Base-by-base conservation (phyloP, 208 protist genomes). In the Dictyostelium gargantuum region DNA sequence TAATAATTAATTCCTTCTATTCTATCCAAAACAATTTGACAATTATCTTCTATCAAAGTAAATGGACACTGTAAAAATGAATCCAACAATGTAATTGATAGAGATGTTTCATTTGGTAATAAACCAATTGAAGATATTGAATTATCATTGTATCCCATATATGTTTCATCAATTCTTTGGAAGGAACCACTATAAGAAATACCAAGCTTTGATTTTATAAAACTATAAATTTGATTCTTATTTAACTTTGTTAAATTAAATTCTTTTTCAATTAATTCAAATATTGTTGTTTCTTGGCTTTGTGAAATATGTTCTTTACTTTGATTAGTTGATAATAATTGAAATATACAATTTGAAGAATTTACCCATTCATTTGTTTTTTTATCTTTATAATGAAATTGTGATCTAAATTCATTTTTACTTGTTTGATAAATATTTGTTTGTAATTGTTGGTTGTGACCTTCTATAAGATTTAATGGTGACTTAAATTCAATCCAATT, bases 221-320 rank as follows among this genome's bases (percentile, higher is more conserved):
- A 40, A 52, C n/a, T 72, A 40, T 84, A 84, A 8, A 84, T 15
- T 26, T 84, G 56, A 38, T 84, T 26, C 19, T 72, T 84, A 15
- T 35, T 35, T 2, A 84, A 4, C 10, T 32, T 84, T 4, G 77
- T 29, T 3, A 84, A 23, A 32, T 84, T 68, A 38, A 52, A 84
- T 42, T 50, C 0, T 17, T 50, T 50, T 2, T n/a, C n/a, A n/a
- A n/a, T n/a, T n/a, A n/a, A n/a, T n/a, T n/a, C n/a, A n/a, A n/a
- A n/a, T n/a, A n/a, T n/a, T n/a, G n/a, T n/a, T n/a, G n/a, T n/a
- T n/a, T n/a, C n/a, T n/a, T n/a, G n/a, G n/a, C n/a, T n/a, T n/a
- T n/a, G n/a, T n/a, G n/a, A n/a, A n/a, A n/a, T n/a, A n/a, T n/a
- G n/a, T n/a, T n/a, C n/a, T n/a, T n/a, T n/a, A n/a, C n/a, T n/a